phyloP scores from a whole-genome alignment of 73 alveolate genomes.

The Paramecium tetraurelia region DNA sequence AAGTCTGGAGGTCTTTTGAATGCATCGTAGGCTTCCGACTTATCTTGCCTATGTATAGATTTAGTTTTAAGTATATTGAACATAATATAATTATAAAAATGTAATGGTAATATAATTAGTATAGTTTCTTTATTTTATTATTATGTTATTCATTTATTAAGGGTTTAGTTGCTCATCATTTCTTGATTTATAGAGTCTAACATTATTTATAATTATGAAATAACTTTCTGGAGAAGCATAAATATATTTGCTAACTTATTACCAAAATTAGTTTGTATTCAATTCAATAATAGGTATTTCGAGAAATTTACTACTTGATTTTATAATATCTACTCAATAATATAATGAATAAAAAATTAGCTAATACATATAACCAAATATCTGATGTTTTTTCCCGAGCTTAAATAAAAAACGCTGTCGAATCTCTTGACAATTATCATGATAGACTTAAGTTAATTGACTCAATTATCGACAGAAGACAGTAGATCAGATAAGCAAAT shows the following conservation, averaged over 20 bases:
- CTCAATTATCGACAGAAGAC: slow-evolving; percentile 25
- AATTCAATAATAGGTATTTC: neutral
- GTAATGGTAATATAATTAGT: neutral
- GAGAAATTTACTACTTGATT: neutral
- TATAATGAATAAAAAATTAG: slow-evolving; percentile 6
- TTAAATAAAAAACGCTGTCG: slow-evolving; percentile 24
- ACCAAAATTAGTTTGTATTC: neutral
- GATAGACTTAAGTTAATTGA: slow-evolving; percentile 37
- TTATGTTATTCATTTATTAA: too few relatives aligned
- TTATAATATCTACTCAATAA: neutral
- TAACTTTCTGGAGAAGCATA: neutral
- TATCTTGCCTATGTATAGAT: neutral
- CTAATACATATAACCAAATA: neutral
- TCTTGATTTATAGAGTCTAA: neutral
- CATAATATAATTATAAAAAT: neutral
- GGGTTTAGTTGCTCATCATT: neutral
- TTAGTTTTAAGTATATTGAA: neutral
- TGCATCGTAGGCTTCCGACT: neutral
- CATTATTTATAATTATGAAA: neutral
- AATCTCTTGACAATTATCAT: neutral
- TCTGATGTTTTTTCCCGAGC: slow-evolving; percentile 38
- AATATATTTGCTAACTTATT: neutral
- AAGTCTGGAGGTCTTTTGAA: neutral
- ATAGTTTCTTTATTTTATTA: too few relatives aligned
- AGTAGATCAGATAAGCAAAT: neutral